Evolutionary conservation across 768 basidiomycete genomes (phyloP).

Genomic region (Leccinum sublutescens): DNA sequence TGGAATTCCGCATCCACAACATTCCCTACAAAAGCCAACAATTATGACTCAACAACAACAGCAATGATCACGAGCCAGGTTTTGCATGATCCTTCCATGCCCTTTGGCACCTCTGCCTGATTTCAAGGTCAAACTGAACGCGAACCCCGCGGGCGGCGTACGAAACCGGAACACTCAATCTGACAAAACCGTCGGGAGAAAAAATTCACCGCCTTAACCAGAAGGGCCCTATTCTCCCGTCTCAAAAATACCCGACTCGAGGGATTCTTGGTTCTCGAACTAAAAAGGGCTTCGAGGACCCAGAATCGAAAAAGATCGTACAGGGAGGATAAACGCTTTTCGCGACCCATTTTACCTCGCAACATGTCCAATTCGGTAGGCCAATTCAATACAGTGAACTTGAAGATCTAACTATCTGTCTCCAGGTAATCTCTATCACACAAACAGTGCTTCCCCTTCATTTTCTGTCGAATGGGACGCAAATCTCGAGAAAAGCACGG

Average conservation of each 20-base stretch:
- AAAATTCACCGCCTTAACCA: slow-evolving; percentile 47
- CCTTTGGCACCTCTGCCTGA: slow-evolving; percentile 44
- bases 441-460: slow-evolving; percentile 25
- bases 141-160: slow-evolving; percentile 46
- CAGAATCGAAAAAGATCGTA: slow-evolving; percentile 49
- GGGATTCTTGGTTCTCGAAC: slow-evolving; percentile 29
- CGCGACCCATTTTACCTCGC: slow-evolving; percentile 50
- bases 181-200: slow-evolving; percentile 33
- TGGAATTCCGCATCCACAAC: slow-evolving; percentile 40
- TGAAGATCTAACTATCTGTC: not conserved
- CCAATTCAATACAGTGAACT: not conserved
- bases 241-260: slow-evolving; percentile 4
- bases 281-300: slow-evolving; percentile 54
- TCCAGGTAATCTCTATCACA: slow-evolving; percentile 29
- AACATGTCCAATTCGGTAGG: slow-evolving; percentile 60
- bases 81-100: slow-evolving; percentile 44
- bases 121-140: slow-evolving; percentile 55
- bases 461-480: too few relatives aligned
- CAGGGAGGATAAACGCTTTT: slow-evolving; percentile 34
- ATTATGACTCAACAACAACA: slow-evolving; percentile 51
- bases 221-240: slow-evolving; percentile 32
- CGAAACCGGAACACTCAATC: slow-evolving; percentile 42
- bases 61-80: slow-evolving; percentile 41
- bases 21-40: slow-evolving; percentile 40
- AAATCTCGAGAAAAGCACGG: too few relatives aligned